Percentiles rank a stretch among this genome's conserved stretches.
phyloP scores from a whole-genome alignment of 306 rosid species.

The Dryas drummondii region DNA sequence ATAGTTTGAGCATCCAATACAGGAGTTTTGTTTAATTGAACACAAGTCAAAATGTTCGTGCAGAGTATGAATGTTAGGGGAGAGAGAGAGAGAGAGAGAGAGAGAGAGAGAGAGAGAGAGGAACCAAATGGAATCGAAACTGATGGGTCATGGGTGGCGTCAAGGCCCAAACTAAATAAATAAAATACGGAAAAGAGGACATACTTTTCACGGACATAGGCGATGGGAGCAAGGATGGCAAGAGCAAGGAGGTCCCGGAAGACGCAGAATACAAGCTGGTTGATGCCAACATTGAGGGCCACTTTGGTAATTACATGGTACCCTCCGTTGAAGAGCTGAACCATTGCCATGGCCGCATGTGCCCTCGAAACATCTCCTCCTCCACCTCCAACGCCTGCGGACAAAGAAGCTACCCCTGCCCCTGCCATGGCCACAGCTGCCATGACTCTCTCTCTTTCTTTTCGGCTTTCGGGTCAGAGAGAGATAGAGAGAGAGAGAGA shows the following conservation, averaged over 20 bases:
- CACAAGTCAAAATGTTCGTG: no score
- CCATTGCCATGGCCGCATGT: constrained; percentile 69
- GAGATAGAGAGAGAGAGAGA: neutral
- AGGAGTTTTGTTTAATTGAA: neutral
- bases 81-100: no score
- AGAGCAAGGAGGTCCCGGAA: constrained; percentile 74
- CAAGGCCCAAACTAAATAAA: neutral
- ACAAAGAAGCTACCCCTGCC: constrained; percentile 27
- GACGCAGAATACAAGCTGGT: constrained; percentile 81
- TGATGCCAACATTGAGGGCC: constrained; percentile 84
- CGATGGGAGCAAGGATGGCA: constrained; percentile 65
- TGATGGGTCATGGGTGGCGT: neutral
- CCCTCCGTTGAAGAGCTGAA: constrained; percentile 77
- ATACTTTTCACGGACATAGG: constrained; percentile 76
- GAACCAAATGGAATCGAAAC: neutral
- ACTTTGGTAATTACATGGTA: constrained; percentile 92
- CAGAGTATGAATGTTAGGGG: neutral
- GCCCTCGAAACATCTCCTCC: constrained; percentile 60
- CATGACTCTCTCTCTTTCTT: constrained; percentile 14
- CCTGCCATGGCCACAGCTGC: constrained; percentile 26
- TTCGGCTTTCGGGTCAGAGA: neutral
- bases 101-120: neutral
- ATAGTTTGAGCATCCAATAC: neutral
- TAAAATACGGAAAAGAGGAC: constrained; percentile 9
- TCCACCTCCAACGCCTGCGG: constrained; percentile 24